Evolutionary conservation across 768 basidiomycete genomes (phyloP).

Genomic region (Panaeolus cyanescens): DNA sequence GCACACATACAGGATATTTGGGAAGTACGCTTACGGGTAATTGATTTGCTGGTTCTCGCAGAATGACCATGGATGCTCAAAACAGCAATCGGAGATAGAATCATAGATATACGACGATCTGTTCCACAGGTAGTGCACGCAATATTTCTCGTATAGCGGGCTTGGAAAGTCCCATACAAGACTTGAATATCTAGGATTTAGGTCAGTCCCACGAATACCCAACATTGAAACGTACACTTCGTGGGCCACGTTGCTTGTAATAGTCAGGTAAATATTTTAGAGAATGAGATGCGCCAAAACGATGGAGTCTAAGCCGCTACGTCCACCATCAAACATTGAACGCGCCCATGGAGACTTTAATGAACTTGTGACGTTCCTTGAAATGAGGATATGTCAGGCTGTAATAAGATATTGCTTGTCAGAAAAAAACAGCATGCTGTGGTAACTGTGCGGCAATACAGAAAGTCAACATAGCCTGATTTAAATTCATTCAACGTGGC

Average conservation of each 20-base stretch:
- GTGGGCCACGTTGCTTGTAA: too few relatives aligned
- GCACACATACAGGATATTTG: too few relatives aligned
- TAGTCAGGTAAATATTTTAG: neutral
- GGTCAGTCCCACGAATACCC: neutral
- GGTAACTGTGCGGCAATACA: conserved; percentile 2
- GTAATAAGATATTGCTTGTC: neutral
- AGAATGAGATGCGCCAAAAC: neutral
- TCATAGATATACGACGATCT: neutral
- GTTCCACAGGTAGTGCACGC: neutral
- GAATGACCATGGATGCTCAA: neutral
- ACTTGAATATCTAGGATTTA: neutral
- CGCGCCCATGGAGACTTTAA: neutral
- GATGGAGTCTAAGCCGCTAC: too few relatives aligned
- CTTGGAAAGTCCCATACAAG: neutral
- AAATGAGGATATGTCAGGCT: neutral
- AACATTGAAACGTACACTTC: too few relatives aligned
- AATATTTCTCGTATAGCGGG: neutral
- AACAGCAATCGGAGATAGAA: neutral
- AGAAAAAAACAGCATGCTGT: neutral
- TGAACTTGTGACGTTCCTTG: neutral
- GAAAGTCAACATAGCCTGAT: neutral
- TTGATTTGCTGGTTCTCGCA: neutral
- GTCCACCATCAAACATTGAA: too few relatives aligned
- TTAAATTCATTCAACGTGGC: conserved; percentile 1
- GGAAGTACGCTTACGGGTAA: neutral